Evolutionary conservation across 106 monocot species (phyloP), one percentile per base, ranked within the genome.

Genomic region (Dioscorea alata): DNA sequence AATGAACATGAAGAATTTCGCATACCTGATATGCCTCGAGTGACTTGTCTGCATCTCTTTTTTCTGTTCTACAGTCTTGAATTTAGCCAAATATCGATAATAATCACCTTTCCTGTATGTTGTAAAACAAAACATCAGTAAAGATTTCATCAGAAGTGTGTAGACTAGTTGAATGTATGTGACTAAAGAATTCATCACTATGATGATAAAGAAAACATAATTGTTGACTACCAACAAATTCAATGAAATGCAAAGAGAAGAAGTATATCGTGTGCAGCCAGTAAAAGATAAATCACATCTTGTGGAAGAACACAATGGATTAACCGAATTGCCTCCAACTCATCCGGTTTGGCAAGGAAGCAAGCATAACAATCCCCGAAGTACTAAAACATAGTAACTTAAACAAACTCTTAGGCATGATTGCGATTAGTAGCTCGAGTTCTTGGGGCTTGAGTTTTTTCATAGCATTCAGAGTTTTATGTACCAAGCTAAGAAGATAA

Each of bases 31-130:
- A 77, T 18, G 76, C 70, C 49, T 71, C 71, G 12, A 71, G 76
- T 24, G 76, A 71, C 59, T 71, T 64, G 22, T 77, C 76, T 24
- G 70, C 76, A 48, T 56, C 70, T 70, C 76, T 28, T 28, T 28
- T 63, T 77, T 71, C 33, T 77, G 70, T 59, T 70, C 48, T 5
- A 49, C 70, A 49, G 16, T 63, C 31, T 49, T 77, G 32, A 70
- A 77, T 48, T 77, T 70, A 54, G 76, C 70, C 63, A 77, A 59
- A 65, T 77, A 77, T 52, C 76, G 63, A 49, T 77, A 77, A 58
- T 77, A 71, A 23, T 77, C 76, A 16, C 76, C 76, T 59, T 77
- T 77, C 76, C 76, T 75, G 15, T 48, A 18, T 42, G 20, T 51
- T 20, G 32, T 28, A 73, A 64, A 50, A 73, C 24, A 68, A 53